Base-by-base conservation (phyloP, 2,329 filamentous ascomycete species). In the Botrytis sinoallii region DNA sequence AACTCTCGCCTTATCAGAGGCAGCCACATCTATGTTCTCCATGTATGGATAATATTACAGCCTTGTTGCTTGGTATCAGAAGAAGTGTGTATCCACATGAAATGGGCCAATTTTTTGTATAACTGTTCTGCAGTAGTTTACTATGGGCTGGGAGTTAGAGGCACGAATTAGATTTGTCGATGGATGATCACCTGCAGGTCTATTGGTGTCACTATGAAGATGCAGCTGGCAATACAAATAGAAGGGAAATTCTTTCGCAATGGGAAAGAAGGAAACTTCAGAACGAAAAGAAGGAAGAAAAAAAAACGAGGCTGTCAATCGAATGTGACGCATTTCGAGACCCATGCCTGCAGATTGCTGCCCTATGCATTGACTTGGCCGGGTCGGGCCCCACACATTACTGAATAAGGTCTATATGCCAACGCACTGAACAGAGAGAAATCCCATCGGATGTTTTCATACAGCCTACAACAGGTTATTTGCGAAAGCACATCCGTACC, bases 1-100 rank as follows among this genome's bases (percentile, higher is more conserved):
- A 69, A 25, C 48, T 35, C 60, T 68, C 32, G n/a, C 71, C 71
- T 72, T 72, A 69, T 72, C 71, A 57, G 71, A 69, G 22, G 42
- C 14, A 69, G 64, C 71, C 64, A 72, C 71, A 72, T 72, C 71
- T 72, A 46, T 40, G 64, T 52, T 69, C 71, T 72, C 71, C 71
- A 72, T 72, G 55, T 60, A 69, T 69, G 65, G 40, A 61, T 69
- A 40, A 60, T 38, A 20, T 64, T 59, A 61, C 71, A 72, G 71
- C 71, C 71, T 72, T 52, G 64, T 69, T 69, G 32, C 32, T 68
- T 69, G 48, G 32, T 52, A 42, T 12, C 35, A 67, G 60, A 46
- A 12, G n/a, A 46, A 29, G 42, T 57, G 52, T 61, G 42, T 57
- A 61, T 61, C 71, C 71, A 72, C 71, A 48, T 52, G 32, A 38